Percentiles rank a stretch among this genome's conserved stretches.
Conservation (phyloP, 768 basidiomycete genomes). For the Lactarius sanguifluus region DNA sequence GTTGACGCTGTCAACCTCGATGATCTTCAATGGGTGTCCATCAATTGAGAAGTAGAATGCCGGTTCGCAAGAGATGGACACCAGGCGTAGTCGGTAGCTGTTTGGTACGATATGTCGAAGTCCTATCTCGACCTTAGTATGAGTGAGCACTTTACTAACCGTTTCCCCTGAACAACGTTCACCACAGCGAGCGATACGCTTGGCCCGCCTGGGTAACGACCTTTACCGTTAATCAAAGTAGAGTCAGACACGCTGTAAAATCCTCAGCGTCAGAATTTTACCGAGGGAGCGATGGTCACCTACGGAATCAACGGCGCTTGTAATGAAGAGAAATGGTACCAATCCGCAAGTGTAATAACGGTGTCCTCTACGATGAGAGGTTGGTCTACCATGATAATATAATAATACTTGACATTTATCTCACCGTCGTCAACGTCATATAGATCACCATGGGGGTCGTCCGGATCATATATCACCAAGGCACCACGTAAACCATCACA, state of each 20-base stretch:
- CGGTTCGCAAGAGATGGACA: slow-evolving; percentile 22
- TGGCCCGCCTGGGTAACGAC: slow-evolving; percentile 26
- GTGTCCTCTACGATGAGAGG: slow-evolving; percentile 23
- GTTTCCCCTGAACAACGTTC: slow-evolving; percentile 18
- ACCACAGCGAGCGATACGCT: slow-evolving; percentile 13
- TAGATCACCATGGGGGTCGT: slow-evolving; percentile 30
- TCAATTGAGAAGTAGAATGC: slow-evolving; percentile 25
- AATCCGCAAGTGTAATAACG: slow-evolving; percentile 33
- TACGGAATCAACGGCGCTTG: neutral
- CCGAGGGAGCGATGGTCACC: neutral
- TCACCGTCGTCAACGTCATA: slow-evolving; percentile 35
- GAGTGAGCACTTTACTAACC: slow-evolving; percentile 2
- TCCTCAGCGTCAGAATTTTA: neutral
- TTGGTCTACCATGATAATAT: neutral
- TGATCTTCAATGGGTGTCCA: slow-evolving; percentile 25
- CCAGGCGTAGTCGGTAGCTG: slow-evolving; percentile 20
- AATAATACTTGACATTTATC: neutral
- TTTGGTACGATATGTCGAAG: neutral
- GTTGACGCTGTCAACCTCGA: slow-evolving; percentile 29
- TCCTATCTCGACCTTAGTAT: neutral
- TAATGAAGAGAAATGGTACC: slow-evolving; percentile 26
- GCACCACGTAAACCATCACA: slow-evolving; percentile 37
- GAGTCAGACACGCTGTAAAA: slow-evolving; percentile 22
- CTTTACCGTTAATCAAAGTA: slow-evolving; percentile 29
- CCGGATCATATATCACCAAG: slow-evolving; percentile 33